Percentiles rank a stretch among this genome's conserved stretches.
Conservation (phyloP, 148 eudicot genomes). For the Selenicereus undatus region DNA sequence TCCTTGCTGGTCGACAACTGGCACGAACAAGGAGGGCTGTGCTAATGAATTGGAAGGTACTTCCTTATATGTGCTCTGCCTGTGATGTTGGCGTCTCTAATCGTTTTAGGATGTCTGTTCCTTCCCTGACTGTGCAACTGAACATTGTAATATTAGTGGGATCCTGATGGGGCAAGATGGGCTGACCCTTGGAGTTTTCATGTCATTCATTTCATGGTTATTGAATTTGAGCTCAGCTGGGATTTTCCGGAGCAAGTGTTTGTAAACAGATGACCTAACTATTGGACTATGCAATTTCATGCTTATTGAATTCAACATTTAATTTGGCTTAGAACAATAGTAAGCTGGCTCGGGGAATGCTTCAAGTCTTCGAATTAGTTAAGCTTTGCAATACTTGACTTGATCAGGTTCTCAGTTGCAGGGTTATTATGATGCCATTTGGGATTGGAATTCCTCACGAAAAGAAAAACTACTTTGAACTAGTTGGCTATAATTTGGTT, state of each 20-base stretch:
- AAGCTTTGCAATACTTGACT: too few species aligned
- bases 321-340: too few species aligned
- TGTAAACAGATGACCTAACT: not conserved
- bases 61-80: constrained; percentile 1
- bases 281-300: too few species aligned
- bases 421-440: too few species aligned
- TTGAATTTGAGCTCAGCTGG: not conserved
- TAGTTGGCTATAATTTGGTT: too few species aligned
- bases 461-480: too few species aligned
- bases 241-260: not conserved
- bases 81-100: not conserved
- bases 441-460: too few species aligned
- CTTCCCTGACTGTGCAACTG: not conserved
- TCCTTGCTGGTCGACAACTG: constrained; percentile 55
- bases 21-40: constrained; percentile 76
- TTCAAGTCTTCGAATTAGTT: too few species aligned
- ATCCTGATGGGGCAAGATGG: not conserved
- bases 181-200: not conserved
- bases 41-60: constrained; percentile 84
- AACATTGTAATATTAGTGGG: not conserved
- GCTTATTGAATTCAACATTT: too few species aligned
- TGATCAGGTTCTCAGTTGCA: too few species aligned
- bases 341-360: too few species aligned
- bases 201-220: not conserved
- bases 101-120: not conserved